Conservation (phyloP, 495 filamentous ascomycete genomes). For the Xylaria nigripes region DNA sequence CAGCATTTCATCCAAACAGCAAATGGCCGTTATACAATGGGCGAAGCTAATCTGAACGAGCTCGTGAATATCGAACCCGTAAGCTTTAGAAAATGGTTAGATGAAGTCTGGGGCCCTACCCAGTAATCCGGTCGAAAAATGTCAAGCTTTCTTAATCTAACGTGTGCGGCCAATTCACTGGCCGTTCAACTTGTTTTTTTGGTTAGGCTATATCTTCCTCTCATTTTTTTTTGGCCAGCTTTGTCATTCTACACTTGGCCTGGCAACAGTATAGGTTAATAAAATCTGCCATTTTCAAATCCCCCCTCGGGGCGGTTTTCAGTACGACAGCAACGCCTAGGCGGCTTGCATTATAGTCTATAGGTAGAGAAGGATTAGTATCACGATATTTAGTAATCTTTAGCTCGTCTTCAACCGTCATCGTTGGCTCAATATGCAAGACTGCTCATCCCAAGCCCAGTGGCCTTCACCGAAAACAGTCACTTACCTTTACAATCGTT, state of each 20-base stretch:
- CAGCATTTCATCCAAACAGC: conserved; percentile 44
- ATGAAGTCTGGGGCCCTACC: conserved; percentile 34
- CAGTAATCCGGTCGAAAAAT: conserved; percentile 8
- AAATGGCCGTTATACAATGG: conserved; percentile 42
- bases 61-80: conserved; percentile 35
- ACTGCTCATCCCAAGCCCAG: background rate
- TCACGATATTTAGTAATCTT: background rate
- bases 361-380: too few species aligned
- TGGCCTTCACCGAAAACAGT: background rate
- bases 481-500: too few species aligned
- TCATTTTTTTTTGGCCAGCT: too few species aligned
- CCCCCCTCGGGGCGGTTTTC: too few species aligned
- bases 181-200: too few species aligned
- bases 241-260: too few species aligned
- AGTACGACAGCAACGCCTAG: too few species aligned
- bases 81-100: conserved; percentile 42
- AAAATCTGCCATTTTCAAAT: too few species aligned
- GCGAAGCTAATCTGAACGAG: conserved; percentile 37
- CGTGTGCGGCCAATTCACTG: background rate
- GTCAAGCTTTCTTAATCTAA: background rate
- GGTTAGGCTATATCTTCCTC: too few species aligned
- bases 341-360: too few species aligned
- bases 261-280: too few species aligned
- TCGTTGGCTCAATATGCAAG: background rate
- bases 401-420: background rate